These are phyloP conservation scores for Mariannaea elegans DNA, from an alignment of 2,329 filamentous ascomycete genomes.

Conservation along the genomic window DNA sequence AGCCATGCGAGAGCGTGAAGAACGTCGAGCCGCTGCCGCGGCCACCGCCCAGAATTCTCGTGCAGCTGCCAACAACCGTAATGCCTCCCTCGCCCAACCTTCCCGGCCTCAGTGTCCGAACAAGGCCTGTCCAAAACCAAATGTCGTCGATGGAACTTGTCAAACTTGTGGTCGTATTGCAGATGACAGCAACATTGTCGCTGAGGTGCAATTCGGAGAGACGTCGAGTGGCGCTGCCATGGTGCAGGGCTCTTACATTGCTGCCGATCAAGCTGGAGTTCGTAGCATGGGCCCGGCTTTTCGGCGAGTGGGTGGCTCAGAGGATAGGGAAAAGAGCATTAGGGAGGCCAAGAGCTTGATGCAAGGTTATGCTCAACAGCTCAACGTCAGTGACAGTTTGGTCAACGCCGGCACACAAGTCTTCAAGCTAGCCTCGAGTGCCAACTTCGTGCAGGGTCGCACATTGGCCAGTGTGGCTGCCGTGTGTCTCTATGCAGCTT, in stretches of 20 bases:
- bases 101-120: constrained; percentile 63
- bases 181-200: constrained; percentile 87
- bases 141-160: constrained; percentile 75
- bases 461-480: constrained; percentile 85
- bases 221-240: constrained; percentile 84
- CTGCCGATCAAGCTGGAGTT: constrained; percentile 83
- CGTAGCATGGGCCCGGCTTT: constrained; percentile 72
- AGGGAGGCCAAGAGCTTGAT: constrained; percentile 67
- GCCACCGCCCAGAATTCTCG: constrained; percentile 40
- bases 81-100: constrained; percentile 44
- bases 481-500: constrained; percentile 91
- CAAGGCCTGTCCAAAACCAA: constrained; percentile 66
- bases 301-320: constrained; percentile 65
- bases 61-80: constrained; percentile 43
- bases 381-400: constrained; percentile 68
- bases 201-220: constrained; percentile 92
- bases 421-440: constrained; percentile 77
- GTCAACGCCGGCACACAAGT: constrained; percentile 74
- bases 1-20: constrained; percentile 61
- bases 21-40: constrained; percentile 51
- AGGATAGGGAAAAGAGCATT: constrained; percentile 68
- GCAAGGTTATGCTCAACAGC: constrained; percentile 68
- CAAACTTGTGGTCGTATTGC: constrained; percentile 85
- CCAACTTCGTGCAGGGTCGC: constrained; percentile 87
- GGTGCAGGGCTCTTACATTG: constrained; percentile 89